Evolutionary conservation across 1,139 yeast species (phyloP).

Genomic region (Petasospora fabianii): DNA sequence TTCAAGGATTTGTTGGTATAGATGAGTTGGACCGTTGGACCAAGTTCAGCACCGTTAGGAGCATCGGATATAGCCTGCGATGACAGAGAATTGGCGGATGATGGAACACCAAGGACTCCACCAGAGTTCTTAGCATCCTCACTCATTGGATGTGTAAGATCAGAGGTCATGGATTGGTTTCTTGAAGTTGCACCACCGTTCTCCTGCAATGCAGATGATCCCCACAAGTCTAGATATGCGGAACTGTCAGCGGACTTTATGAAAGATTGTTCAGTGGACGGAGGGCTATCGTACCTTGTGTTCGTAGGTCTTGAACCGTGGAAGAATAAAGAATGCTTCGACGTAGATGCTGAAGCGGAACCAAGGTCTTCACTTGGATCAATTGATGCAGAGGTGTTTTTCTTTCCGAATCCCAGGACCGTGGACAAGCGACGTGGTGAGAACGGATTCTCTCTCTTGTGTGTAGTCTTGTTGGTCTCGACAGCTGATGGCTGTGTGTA

Average conservation of each 20-base stretch:
- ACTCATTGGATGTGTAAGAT: constrained; percentile 9
- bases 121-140: constrained; percentile 16
- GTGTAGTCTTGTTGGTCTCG: constrained; percentile 4
- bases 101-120: constrained; percentile 4
- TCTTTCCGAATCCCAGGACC: constrained; percentile 25
- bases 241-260: background rate
- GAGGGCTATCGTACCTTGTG: background rate
- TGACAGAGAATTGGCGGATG: constrained; percentile 12
- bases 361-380: background rate
- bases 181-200: constrained; percentile 9
- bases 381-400: constrained; percentile 5
- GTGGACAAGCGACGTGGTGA: constrained; percentile 28
- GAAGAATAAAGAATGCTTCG: constrained; percentile 15
- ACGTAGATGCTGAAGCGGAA: background rate
- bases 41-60: constrained; percentile 11
- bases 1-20: constrained; percentile 22
- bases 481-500: constrained; percentile 7
- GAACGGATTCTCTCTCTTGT: constrained; percentile 15
- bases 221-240: constrained; percentile 7
- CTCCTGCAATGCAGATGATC: constrained; percentile 2
- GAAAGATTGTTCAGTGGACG: background rate
- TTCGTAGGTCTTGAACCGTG: constrained; percentile 5
- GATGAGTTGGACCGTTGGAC: constrained; percentile 17
- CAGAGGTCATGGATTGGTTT: constrained; percentile 16
- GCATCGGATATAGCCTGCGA: constrained; percentile 15